These are phyloP conservation scores for Cynara cardunculus DNA, from an alignment of 129 eudicot genomes.

Conservation along the genomic window DNA sequence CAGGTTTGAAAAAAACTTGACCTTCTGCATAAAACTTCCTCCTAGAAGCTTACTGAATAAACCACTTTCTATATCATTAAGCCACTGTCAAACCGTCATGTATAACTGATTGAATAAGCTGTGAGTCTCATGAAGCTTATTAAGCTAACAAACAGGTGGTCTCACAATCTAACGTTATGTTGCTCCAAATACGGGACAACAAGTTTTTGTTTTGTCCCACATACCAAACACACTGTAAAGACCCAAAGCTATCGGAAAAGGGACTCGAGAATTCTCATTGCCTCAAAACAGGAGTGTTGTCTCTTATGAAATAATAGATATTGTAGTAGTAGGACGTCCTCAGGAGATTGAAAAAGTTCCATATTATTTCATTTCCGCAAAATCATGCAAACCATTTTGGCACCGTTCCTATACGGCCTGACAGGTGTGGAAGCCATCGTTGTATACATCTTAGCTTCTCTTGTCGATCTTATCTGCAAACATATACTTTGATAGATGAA, in stretches of 20 bases:
- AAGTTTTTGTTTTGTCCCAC: neutral
- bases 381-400: neutral
- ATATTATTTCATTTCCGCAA: neutral
- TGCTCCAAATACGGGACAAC: neutral
- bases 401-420: neutral
- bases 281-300: neutral
- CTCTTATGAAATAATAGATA: neutral
- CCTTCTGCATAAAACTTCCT: no score
- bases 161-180: no score
- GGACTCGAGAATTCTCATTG: neutral
- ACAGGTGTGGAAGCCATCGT: neutral
- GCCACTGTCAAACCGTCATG: no score
- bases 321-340: neutral
- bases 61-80: no score
- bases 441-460: neutral
- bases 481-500: neutral
- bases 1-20: no score
- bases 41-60: no score
- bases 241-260: neutral
- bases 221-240: neutral
- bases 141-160: no score
- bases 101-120: no score
- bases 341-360: neutral
- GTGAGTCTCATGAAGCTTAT: no score
- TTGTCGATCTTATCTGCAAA: slow-evolving; percentile 15